phyloP scores from a whole-genome alignment of 306 rosid genomes.

The Cotoneaster glaucophyllus region DNA sequence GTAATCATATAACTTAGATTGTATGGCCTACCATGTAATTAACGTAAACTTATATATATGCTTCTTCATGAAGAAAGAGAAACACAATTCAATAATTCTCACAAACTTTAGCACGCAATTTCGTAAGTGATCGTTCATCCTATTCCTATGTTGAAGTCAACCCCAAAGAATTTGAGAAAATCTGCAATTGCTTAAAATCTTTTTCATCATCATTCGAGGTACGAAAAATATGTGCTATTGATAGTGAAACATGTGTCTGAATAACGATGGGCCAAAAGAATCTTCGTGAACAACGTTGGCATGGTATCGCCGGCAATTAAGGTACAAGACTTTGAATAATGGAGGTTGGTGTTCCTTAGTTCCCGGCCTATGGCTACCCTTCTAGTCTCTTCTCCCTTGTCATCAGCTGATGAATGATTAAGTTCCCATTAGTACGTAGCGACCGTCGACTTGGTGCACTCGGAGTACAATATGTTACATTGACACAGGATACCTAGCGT shows the following conservation, averaged over 20 bases:
- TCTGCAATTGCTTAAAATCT: neutral
- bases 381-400: neutral
- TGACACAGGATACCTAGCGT: neutral
- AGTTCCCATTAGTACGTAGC: neutral
- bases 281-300: neutral
- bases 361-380: neutral
- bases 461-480: neutral
- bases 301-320: neutral
- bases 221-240: neutral
- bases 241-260: neutral
- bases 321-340: neutral
- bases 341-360: neutral
- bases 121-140: neutral
- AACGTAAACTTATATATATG: too few species aligned
- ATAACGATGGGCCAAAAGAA: too few species aligned
- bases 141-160: neutral
- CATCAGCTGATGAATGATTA: neutral
- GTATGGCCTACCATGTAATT: neutral
- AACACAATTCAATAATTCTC: neutral
- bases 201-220: neutral
- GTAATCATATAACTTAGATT: neutral
- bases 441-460: neutral
- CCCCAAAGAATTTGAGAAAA: neutral
- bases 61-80: neutral
- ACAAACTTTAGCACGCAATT: neutral